Evolutionary conservation across 2,329 filamentous ascomycete genomes (phyloP).

Genomic region (Paracoccidioides brasiliensis): DNA sequence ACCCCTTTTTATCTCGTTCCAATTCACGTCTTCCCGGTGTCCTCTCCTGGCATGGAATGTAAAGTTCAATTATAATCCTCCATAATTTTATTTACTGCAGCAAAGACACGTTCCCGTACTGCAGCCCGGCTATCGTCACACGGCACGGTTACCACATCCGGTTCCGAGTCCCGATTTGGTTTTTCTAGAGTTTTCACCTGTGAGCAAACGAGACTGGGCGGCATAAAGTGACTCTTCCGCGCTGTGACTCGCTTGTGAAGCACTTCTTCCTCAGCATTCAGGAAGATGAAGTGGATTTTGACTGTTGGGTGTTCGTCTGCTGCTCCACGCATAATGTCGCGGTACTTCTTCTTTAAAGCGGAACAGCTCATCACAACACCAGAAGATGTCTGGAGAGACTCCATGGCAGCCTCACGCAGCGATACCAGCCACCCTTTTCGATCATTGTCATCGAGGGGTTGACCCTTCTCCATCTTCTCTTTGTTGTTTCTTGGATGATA

Average conservation of each 20-base stretch:
- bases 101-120: conserved; percentile 15
- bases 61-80: conserved; percentile 4
- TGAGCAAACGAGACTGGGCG: conserved; percentile 84
- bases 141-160: conserved; percentile 53
- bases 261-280: conserved; percentile 62
- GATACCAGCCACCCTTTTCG: conserved; percentile 93
- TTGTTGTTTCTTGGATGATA: conserved; percentile 53
- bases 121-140: conserved; percentile 46
- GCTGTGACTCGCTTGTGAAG: conserved; percentile 62
- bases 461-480: conserved; percentile 78
- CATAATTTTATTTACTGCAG: conserved; percentile 8
- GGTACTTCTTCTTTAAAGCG: conserved; percentile 91
- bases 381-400: conserved; percentile 35
- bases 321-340: conserved; percentile 75
- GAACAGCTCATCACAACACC: conserved; percentile 95
- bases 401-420: conserved; percentile 51
- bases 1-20: background rate
- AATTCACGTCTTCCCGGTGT: background rate
- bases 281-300: conserved; percentile 85
- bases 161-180: conserved; percentile 50
- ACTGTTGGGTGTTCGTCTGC: conserved; percentile 61
- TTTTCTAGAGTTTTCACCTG: conserved; percentile 83
- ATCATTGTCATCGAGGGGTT: conserved; percentile 79
- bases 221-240: conserved; percentile 86
- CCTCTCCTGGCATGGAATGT: background rate